Conservation (phyloP, 2,329 filamentous ascomycete genomes). For the Colletotrichum limetticola region DNA sequence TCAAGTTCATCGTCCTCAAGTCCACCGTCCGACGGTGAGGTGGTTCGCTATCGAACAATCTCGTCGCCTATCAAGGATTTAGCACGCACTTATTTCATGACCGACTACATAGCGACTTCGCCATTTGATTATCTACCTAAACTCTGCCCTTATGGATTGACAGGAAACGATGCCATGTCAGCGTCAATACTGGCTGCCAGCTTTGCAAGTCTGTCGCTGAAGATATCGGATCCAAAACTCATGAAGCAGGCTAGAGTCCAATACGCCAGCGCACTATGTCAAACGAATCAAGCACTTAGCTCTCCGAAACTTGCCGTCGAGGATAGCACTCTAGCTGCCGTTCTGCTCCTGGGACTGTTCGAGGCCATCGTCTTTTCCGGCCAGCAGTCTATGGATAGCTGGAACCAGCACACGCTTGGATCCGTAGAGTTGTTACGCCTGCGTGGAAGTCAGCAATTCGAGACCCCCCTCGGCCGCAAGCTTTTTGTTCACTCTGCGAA, state of each 20-base stretch:
- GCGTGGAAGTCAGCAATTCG: conserved; percentile 38
- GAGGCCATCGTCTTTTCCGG: conserved; percentile 41
- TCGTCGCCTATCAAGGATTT: conserved; percentile 21
- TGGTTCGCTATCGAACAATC: conserved; percentile 23
- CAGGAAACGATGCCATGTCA: conserved; percentile 36
- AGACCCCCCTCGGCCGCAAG: conserved; percentile 35
- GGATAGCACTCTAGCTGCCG: conserved; percentile 40
- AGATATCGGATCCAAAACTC: conserved; percentile 22
- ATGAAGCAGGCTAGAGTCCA: conserved; percentile 36
- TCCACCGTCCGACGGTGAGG: neutral
- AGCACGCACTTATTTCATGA: conserved; percentile 40
- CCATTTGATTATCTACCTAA: conserved; percentile 40
- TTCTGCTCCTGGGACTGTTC: conserved; percentile 42
- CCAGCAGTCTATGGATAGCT: conserved; percentile 39
- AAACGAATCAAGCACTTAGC: conserved; percentile 32
- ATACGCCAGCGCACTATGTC: conserved; percentile 37
- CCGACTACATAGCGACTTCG: conserved; percentile 40
- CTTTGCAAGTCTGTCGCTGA: conserved; percentile 39
- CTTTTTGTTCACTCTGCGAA: conserved; percentile 41
- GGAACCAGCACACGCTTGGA: conserved; percentile 41
- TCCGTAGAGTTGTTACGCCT: conserved; percentile 41
- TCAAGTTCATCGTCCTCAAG: conserved; percentile 2
- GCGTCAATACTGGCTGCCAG: conserved; percentile 39
- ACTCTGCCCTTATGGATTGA: conserved; percentile 29
- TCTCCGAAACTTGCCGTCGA: conserved; percentile 36